Percentiles rank a stretch among this genome's conserved stretches.
Evolutionary conservation across 2,329 filamentous ascomycete genomes (phyloP).

Genomic region (Metarhizium robertsii): DNA sequence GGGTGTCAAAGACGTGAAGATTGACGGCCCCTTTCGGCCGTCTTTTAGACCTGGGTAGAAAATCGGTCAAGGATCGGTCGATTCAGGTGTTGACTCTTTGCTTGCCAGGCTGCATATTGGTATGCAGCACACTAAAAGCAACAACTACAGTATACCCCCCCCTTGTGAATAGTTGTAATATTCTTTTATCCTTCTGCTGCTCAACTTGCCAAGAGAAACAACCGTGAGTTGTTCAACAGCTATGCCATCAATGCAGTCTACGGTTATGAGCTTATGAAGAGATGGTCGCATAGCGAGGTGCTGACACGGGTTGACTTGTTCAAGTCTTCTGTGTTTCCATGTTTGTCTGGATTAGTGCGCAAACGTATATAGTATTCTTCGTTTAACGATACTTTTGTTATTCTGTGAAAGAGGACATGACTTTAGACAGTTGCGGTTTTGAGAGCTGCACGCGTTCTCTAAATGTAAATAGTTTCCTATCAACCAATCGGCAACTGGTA

Average conservation of each 20-base stretch:
- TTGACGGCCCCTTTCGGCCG: slow-evolving; percentile 38
- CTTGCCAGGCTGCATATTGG: not conserved
- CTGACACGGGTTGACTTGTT: not conserved
- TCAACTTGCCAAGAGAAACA: not conserved
- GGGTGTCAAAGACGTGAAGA: slow-evolving; percentile 43
- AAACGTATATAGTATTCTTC: not conserved
- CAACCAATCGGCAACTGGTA: too few relatives aligned
- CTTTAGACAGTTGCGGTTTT: too few relatives aligned
- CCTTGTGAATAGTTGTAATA: not conserved
- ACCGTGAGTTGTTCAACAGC: not conserved
- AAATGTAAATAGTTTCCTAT: too few relatives aligned
- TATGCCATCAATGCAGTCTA: not conserved
- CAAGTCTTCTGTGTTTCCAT: not conserved
- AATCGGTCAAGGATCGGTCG: not conserved
- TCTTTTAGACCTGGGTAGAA: slow-evolving; percentile 9
- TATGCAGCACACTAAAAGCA: not conserved
- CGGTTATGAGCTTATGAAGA: not conserved
- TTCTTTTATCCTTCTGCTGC: not conserved
- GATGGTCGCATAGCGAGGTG: not conserved
- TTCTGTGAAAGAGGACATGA: not conserved
- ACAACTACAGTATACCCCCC: not conserved
- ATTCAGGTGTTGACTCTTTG: not conserved
- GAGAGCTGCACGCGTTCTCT: too few relatives aligned
- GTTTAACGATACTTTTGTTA: not conserved
- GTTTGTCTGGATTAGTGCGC: not conserved